Base-by-base conservation (phyloP, 768 basidiomycete species). In the Dentipellis fragilis region DNA sequence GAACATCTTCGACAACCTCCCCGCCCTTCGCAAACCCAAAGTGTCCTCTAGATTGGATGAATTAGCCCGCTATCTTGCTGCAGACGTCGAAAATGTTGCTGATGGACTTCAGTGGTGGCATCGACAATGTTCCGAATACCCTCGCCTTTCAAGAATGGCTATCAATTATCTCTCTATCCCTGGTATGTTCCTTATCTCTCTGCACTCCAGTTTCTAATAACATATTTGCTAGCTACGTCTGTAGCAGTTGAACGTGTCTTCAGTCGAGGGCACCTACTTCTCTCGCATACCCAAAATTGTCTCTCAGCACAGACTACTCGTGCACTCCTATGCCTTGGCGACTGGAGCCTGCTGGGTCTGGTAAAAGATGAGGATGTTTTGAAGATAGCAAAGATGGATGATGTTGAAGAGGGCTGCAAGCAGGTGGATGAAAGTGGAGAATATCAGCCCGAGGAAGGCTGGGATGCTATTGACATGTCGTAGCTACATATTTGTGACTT, bases 241-340 rank as follows among this genome's bases (percentile, higher is more conserved):
- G 59, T 66, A n/a, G 60, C 63, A 21, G 63, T 69, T 29, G 67
- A 71, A 50, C 59, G 57, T 0, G 42, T 66, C 4, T 72, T 71
- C 51, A 68, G 66, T 51, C 52, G 54, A 11, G 63, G 66, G 5
- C 58, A 62, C 0, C 59, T 67, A 5, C 23, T 71, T 2, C 58
- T 73, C 3, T 59, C 63, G 5, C 67, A 72, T 48, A 46, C 65
- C 10, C 59, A 59, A 1, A 68, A 60, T 52, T 46, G 61, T 0
- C 56, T 73, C 10, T 62, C 59, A n/a, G 62, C 60, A 0, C 63
- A 72, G 57, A 60, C 64, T 1, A 69, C 62, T 0, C 55, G 61
- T 12, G 67, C 67, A 2, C 57, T 71, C 7, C 39, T 72, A 38
- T 73, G 71, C 52, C 52, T 72, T 1, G 61, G 67, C 10, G 51